Percentiles rank a stretch among this genome's conserved stretches.
Conservation (phyloP, 108 stramenopile species). For the Hondaea fermentalgiana region DNA sequence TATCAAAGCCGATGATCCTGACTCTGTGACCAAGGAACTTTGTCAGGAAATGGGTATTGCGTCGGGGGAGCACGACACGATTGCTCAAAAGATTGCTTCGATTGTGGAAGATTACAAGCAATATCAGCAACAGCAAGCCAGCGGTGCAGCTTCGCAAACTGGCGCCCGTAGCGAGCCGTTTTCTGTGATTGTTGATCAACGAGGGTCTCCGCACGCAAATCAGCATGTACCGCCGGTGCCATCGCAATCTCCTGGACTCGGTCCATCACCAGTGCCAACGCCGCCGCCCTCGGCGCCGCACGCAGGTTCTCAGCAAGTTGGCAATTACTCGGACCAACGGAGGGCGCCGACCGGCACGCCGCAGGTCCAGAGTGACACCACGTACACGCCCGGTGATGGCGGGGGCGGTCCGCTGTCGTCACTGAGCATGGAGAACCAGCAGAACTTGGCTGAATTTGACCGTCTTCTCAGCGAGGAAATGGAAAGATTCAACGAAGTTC, state of each 20-base stretch:
- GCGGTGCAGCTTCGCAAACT: too few species aligned
- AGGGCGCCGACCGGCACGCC: background rate
- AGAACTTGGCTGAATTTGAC: background rate
- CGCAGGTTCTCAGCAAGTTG: too few species aligned
- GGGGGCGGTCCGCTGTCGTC: background rate
- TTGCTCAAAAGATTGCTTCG: background rate
- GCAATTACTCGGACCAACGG: too few species aligned
- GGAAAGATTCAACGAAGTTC: background rate
- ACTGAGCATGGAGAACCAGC: background rate
- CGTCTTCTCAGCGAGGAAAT: background rate
- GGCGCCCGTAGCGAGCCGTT: too few species aligned
- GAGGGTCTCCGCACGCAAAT: too few species aligned
- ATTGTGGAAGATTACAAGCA: background rate
- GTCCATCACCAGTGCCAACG: too few species aligned
- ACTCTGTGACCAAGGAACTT: slow-evolving; percentile 75
- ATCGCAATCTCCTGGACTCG: too few species aligned
- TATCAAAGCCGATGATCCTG: slow-evolving; percentile 71
- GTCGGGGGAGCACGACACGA: background rate
- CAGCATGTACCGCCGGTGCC: too few species aligned
- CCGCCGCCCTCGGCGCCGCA: too few species aligned
- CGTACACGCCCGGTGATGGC: too few species aligned
- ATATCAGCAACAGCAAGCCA: background rate
- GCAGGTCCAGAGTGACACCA: too few species aligned
- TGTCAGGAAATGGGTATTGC: slow-evolving; percentile 62
- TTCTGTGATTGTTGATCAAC: too few species aligned